Evolutionary conservation across 352 stramenopile species (phyloP), one percentile per base, ranked within the genome.

Genomic region (Globisporangium camurandrum): DNA sequence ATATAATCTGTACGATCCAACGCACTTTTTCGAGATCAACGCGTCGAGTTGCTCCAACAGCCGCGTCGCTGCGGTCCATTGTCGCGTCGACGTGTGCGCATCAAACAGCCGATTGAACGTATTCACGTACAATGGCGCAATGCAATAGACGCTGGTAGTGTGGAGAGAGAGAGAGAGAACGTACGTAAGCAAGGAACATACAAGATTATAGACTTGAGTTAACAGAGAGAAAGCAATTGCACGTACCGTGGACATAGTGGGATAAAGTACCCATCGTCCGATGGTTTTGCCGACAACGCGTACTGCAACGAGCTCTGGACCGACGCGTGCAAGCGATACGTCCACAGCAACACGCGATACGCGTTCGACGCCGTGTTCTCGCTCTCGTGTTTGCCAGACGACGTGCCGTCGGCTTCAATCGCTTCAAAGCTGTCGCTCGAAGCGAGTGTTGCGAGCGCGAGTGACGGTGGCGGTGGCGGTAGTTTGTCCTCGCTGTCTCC

Each of bases 231-330:
- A n/a, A n/a, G n/a, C n/a, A n/a, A n/a, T n/a, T n/a, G 12, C 43
- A 27, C 36, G 14, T 56, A 91, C 80, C 80, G 65, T 28, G 81
- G 81, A 14, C 77, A 78, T 27, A 92, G 88, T 22, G 82, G 72
- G 26, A 92, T 77, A 27, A 92, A 89, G 38, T 80, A 88, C 3
- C 81, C 78, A 38, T 92, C 81, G 12, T 92, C 81, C 6, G 77
- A 86, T 7, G 81, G 76, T 52, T 92, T 92, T 4, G 81, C 75
- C 24, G 85, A 88, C 19, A 87, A 41, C 28, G 78, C 78, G 41
- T 89, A 87, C 56, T 87, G 71, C 23, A 92, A 59, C 17, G 81
- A 73, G 11, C 63, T 83, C 46, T 89, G 77, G 22, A 92, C 61
- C 5, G 81, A 88, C 16, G 74, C 71, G 39, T 92, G 81, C 17